Conservation (phyloP, 2,329 filamentous ascomycete genomes). For the Epichloe hybrida region DNA sequence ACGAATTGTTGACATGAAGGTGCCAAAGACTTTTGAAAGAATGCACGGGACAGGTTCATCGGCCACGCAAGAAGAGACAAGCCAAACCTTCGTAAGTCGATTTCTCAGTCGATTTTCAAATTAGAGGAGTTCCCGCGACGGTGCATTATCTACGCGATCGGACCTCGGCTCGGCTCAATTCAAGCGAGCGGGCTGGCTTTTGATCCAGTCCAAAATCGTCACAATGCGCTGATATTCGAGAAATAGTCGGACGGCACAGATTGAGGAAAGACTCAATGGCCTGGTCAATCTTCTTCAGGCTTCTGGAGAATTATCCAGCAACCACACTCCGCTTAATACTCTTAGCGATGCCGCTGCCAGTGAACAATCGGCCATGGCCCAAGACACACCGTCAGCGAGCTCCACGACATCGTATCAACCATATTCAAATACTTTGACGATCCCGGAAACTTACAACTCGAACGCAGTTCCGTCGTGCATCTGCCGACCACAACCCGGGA, state of each 20-base stretch:
- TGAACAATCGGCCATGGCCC: constrained; percentile 13
- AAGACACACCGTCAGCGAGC: constrained; percentile 12
- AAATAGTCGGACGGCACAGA: constrained; percentile 32
- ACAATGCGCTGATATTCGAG: background rate
- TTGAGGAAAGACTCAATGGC: constrained; percentile 35
- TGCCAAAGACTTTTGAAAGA: constrained; percentile 35
- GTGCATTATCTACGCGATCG: background rate
- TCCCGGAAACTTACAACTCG: constrained; percentile 31
- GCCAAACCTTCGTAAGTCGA: constrained; percentile 34
- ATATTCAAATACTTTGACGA: constrained; percentile 13
- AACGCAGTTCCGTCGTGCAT: constrained; percentile 33
- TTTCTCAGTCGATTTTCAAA: background rate
- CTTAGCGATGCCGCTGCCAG: constrained; percentile 15
- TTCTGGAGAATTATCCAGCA: constrained; percentile 22
- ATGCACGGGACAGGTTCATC: constrained; percentile 33
- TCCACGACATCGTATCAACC: constrained; percentile 7
- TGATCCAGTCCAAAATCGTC: background rate
- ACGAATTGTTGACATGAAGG: constrained; percentile 14
- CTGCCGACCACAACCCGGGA: constrained; percentile 28
- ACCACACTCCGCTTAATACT: constrained; percentile 13
- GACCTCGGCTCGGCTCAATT: background rate
- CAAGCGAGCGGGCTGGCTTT: background rate
- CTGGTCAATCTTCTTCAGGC: constrained; percentile 34
- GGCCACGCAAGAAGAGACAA: constrained; percentile 37
- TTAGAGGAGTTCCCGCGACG: background rate